phyloP scores from a whole-genome alignment of 2,329 filamentous ascomycete genomes.

The Fusarium zealandicum region DNA sequence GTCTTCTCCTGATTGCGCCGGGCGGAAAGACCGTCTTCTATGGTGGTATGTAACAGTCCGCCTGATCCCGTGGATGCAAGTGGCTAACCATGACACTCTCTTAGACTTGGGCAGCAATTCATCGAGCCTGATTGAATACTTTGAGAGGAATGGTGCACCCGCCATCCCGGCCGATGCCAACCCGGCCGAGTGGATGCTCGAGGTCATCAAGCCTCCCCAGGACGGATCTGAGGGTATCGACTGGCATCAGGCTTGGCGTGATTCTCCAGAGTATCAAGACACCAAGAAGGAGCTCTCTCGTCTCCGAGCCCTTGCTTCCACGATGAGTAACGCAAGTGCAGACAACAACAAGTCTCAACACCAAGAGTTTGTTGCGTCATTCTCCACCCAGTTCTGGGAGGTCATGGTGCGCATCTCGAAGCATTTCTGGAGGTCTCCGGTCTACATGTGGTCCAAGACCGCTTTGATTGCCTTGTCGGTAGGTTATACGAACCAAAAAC shows the following conservation, averaged over 20 bases:
- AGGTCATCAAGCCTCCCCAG: conserved; percentile 44
- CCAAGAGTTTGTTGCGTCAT: conserved; percentile 44
- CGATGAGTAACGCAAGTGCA: neutral
- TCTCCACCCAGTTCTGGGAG: conserved; percentile 44
- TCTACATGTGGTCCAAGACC: conserved; percentile 66
- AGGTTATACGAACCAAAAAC: fast-evolving
- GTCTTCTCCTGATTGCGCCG: conserved; percentile 60
- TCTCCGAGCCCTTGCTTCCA: conserved; percentile 18
- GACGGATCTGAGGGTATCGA: conserved; percentile 52
- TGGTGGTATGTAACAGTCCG: conserved; percentile 56
- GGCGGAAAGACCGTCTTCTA: conserved; percentile 68
- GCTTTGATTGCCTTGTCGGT: conserved; percentile 39
- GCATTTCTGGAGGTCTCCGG: conserved; percentile 53
- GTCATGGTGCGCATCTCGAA: conserved; percentile 49
- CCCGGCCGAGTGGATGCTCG: conserved; percentile 73
- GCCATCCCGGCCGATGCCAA: conserved; percentile 63
- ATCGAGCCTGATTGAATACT: conserved; percentile 61
- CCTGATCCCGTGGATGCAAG: fast-evolving
- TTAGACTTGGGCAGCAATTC: conserved; percentile 50
- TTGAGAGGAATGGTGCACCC: conserved; percentile 66
- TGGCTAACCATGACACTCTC: too few species aligned
- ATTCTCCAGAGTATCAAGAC: conserved; percentile 49
- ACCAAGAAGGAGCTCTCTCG: conserved; percentile 39
- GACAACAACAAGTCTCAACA: conserved; percentile 29
- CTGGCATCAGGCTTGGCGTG: conserved; percentile 50